phyloP scores from a whole-genome alignment of 148 eudicot species.

The Gaultheria prostrata region DNA sequence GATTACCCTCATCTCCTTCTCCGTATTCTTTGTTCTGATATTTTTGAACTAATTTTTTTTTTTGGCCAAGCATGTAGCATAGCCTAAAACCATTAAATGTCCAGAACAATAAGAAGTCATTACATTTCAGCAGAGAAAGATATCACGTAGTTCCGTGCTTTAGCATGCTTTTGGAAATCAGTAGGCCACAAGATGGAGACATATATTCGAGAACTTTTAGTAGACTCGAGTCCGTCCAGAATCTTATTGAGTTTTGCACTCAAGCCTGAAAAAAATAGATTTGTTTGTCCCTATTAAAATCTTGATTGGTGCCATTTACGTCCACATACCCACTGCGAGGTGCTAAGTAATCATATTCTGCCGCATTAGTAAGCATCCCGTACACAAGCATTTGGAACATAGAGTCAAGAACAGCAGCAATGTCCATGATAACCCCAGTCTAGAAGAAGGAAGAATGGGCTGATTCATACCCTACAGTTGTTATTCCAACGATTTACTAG shows the following conservation, averaged over 20 bases:
- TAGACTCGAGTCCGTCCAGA: not conserved
- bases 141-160: not conserved
- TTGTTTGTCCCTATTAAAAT: not conserved
- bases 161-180: not conserved
- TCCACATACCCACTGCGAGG: not conserved
- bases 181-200: not conserved
- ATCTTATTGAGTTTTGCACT: not conserved
- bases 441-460: not conserved
- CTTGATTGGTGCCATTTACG: not conserved
- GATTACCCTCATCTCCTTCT: not conserved
- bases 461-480: not conserved
- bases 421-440: not conserved
- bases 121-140: not conserved
- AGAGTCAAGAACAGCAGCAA: not conserved
- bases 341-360: not conserved
- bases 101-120: not conserved
- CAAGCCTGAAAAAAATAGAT: not conserved
- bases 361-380: not conserved
- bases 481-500: not conserved
- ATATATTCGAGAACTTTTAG: not conserved
- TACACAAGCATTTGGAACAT: not conserved
- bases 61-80: not conserved
- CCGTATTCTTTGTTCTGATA: not conserved
- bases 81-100: not conserved
- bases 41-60: not conserved